phyloP scores from a whole-genome alignment of 306 rosid genomes.

The Glycine tomentella region DNA sequence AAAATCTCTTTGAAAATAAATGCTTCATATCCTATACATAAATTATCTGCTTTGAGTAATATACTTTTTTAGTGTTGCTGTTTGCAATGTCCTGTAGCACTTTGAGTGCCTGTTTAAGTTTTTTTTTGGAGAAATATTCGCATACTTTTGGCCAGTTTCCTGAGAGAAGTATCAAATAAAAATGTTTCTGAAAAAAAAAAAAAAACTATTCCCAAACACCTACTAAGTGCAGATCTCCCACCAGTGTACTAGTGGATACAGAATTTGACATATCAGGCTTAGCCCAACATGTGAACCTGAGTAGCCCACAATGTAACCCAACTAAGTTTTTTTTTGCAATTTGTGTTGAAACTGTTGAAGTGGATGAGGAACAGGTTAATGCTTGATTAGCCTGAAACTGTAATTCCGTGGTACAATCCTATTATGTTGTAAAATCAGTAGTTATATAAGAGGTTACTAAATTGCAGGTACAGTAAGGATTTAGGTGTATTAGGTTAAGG shows the following conservation, averaged over 20 bases:
- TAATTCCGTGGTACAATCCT: neutral
- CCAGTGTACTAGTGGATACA: constrained; percentile 22
- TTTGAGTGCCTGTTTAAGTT: neutral
- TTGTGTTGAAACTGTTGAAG: neutral
- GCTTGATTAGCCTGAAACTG: neutral
- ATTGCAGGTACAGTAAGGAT: neutral
- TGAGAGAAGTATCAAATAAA: neutral
- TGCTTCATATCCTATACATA: constrained; percentile 31
- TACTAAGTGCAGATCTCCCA: constrained; percentile 1
- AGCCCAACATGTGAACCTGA: neutral
- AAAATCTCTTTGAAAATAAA: constrained; percentile 44
- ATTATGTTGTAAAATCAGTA: neutral
- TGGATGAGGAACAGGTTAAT: constrained; percentile 11
- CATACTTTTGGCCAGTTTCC: neutral
- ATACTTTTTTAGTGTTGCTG: too few species aligned
- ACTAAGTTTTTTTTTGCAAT: too few species aligned
- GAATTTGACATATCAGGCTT: neutral
- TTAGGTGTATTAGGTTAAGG: neutral
- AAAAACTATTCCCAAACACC: neutral
- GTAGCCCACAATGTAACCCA: too few species aligned
- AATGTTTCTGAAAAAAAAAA: too few species aligned
- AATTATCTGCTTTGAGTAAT: constrained; percentile 41
- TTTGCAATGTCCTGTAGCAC: too few species aligned
- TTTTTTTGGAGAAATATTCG: neutral
- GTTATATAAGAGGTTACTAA: neutral